Base-by-base conservation (phyloP, 495 filamentous ascomycete species). In the Aspergillus heteromorphus region DNA sequence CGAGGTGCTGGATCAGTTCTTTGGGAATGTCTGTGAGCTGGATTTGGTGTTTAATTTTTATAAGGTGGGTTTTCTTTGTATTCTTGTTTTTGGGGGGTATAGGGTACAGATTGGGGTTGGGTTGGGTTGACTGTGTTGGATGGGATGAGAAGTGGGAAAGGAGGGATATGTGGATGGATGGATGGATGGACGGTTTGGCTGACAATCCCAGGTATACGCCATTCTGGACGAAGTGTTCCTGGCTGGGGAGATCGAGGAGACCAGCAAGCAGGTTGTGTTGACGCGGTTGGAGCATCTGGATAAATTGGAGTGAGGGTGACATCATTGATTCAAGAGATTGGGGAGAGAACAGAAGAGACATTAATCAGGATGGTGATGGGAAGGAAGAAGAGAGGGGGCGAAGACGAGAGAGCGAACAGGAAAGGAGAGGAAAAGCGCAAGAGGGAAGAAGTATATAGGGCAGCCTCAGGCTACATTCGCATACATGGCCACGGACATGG, bases 11-110 rank as follows among this genome's bases (percentile, higher is more conserved):
- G 93, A 98, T 80, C 81, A 88, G 61, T 98, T 98, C 77, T 98
- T 98, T 68, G 93, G 93, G 61, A 98, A 98, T 70, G 93, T 98
- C 50, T 98, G 93, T 74, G 93, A 98, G 77, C 79, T 98, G 72
- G 93, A 98, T 80, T 76, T 98, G 73, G 95, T 98, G 57, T 98
- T 98, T 74, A 97, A 97, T 72, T 98, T 92, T 65, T 91, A 91
- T 70, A 92, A 92, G 82, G 87, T 87, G 69, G 68, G 65, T 58
- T 16, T 27, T 27, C 23, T 27, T 27, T 27, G 4, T 27, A n/a
- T 27, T 27, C 23, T 27, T 27, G 3, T 7, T 27, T 27, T 27
- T 14, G 31, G 27, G 31, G 38, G 36, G 29, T 11, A 16, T 11
- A 27, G 6, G 6, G 53, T 19, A 25, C 4, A 27, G 23, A 27